A percentile compares a stretch with the other conserved stretches of the same genome.
Evolutionary conservation across 106 monocot species (phyloP).

Genomic region (Dendrobium nobile): DNA sequence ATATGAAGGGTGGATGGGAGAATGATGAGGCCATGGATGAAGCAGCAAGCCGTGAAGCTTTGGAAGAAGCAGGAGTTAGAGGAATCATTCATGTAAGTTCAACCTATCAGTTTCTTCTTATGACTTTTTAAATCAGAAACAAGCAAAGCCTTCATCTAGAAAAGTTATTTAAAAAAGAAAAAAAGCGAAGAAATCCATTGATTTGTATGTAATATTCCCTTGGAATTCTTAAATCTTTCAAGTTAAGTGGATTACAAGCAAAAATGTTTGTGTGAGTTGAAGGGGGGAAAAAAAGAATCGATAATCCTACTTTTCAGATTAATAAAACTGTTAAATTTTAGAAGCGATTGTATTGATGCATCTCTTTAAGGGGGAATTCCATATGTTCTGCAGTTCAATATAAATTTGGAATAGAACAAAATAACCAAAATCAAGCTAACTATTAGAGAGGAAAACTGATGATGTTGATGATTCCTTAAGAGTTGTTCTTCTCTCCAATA

Average conservation of each 20-base stretch:
- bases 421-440: too few relatives aligned
- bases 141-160: too few relatives aligned
- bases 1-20: conserved; percentile 75
- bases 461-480: too few relatives aligned
- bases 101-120: not conserved
- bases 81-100: conserved; percentile 7
- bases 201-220: not conserved
- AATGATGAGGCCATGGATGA: conserved; percentile 49
- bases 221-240: not conserved
- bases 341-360: too few relatives aligned
- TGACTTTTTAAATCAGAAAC: not conserved
- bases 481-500: too few relatives aligned
- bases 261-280: not conserved
- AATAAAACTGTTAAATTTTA: not conserved
- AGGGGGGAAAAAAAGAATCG: not conserved
- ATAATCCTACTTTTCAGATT: not conserved
- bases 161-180: not conserved
- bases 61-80: conserved; percentile 67
- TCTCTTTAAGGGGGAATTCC: too few relatives aligned
- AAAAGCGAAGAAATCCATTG: not conserved
- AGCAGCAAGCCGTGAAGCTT: conserved; percentile 71
- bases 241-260: not conserved
- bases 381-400: not conserved
- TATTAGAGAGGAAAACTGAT: too few relatives aligned
- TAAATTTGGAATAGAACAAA: not conserved